Base-by-base conservation (phyloP, 1,139 yeast genomes). In the Protomyces macrosporus region DNA sequence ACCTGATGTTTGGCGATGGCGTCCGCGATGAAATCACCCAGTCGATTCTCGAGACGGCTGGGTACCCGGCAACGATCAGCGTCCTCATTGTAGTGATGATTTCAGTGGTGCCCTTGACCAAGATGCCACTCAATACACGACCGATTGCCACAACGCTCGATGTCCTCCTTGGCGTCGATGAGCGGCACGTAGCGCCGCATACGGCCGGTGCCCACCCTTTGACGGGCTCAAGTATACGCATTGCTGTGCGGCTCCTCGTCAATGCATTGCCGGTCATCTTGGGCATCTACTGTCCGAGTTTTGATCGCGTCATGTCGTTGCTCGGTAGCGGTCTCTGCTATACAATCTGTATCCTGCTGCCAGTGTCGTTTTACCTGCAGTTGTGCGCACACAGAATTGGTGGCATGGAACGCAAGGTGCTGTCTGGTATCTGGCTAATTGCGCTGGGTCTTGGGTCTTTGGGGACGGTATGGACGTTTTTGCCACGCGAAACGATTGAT, bases 1-100 rank as follows among this genome's bases (percentile, higher is more conserved):
- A 85, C 72, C 76, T 90, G 48, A 91, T 91, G 97, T 91, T 89
- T 77, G 97, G 98, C 33, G 75, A 76, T 16, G 72, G 76, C 30
- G 89, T 91, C 60, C 81, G 82, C 69, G 95, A 89, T 71, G 97
- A 91, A 74, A 83, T 91, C 68, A 90, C 97, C 4, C 88, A 85
- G 71, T 88, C 85, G 72, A 79, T 91, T 34, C 75, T 91, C 60
- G 72, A 81, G 34, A 86, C 90, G 0, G 75, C 80, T 6, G 95
- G 95, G 0, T 90, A 88, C 71, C 96, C 97, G 0, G 66, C 72
- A 1, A 83, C 85, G 79, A 78, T 87, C 7, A 83, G 85, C 65
- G 82, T 84, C 2, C 70, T 84, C 45, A 80, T 91, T 61, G 87
- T 93, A 62, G 81, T 81, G 0, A 76, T 89, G 56, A 87, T 90